Evolutionary conservation across 805 yeast genomes (phyloP).

Genomic region (Ogataea neopini): DNA sequence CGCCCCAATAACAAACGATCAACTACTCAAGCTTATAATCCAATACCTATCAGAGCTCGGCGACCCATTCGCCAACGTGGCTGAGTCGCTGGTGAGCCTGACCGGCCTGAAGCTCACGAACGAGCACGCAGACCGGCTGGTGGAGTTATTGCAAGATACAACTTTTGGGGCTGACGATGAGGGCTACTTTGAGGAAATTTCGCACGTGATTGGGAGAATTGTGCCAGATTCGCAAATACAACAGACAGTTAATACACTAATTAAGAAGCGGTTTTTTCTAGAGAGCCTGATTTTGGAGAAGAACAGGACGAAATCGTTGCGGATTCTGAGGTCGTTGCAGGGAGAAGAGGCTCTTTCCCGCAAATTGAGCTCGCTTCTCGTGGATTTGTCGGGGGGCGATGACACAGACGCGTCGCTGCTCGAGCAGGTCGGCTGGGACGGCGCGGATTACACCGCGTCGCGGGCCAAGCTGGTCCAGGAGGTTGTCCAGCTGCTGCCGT

Average conservation of each 20-base stretch:
- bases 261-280: conserved; percentile 43
- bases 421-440: conserved; percentile 23
- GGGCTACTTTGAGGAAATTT: conserved; percentile 1
- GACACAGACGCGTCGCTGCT: conserved; percentile 13
- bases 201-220: conserved; percentile 2
- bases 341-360: conserved; percentile 12
- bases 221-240: neutral
- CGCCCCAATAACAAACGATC: conserved; percentile 16
- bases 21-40: conserved; percentile 22
- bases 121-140: conserved; percentile 9
- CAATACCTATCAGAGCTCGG: conserved; percentile 25
- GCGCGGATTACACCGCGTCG: conserved; percentile 28
- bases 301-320: conserved; percentile 37
- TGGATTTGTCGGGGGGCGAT: conserved; percentile 29
- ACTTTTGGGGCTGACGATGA: conserved; percentile 9
- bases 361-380: conserved; percentile 24
- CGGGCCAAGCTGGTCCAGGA: conserved; percentile 42
- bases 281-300: conserved; percentile 40
- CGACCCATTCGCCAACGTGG: conserved; percentile 15
- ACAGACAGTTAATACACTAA: conserved; percentile 29
- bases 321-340: conserved; percentile 35
- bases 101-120: conserved; percentile 22
- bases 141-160: conserved; percentile 10
- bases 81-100: conserved; percentile 15
- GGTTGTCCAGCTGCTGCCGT: conserved; percentile 48